Base-by-base conservation (phyloP, 1,139 yeast species). In the Meyerozyma smithsonii region DNA sequence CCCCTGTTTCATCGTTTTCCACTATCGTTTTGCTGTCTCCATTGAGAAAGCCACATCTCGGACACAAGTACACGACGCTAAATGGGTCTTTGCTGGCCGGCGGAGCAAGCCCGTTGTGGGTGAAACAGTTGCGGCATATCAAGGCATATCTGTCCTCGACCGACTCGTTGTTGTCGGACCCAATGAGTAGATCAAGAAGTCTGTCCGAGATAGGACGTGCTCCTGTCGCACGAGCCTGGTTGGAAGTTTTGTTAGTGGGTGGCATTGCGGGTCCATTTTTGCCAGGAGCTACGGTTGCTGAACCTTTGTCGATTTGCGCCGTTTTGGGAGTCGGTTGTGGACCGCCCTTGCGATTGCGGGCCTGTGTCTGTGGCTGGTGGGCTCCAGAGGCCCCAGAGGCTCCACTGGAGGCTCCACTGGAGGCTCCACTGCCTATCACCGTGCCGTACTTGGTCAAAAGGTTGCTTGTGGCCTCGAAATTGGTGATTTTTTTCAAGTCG, bases 21-120 rank as follows among this genome's bases (percentile, higher is more conserved):
- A 6, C 25, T 6, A 26, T 6, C 8, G 8, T 26, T 14, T 12
- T 18, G 7, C 16, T 14, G n/a, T 47, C 40, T 5, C 78, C 85
- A 56, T 84, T 84, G 49, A 74, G 46, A 14, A 53, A 51, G 1
- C 87, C 88, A 62, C 97, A 90, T 25, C 67, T 64, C 8, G 92
- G 88, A 59, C 97, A 90, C 5, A 71, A 61, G 54, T 82, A 90
- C 42, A 63, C 63, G 7, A 88, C 79, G 15, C 65, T 61, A 4
- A 57, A 58, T 0, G 95, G 87, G 17, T 66, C 56, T 40, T 66
- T 63, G 14, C 65, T 57, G 36, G 85, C 84, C 1, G 88, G 90
- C 4, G 89, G 87, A 0, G 95, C 95, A 39, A 87, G 68, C 1
- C 96, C 96, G 54, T 87, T 87, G 59, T 87, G 95, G 20, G 70